Percentiles rank a stretch among this genome's conserved stretches.
phyloP scores from a whole-genome alignment of 805 yeast species.

The Yueomyces sp. region DNA sequence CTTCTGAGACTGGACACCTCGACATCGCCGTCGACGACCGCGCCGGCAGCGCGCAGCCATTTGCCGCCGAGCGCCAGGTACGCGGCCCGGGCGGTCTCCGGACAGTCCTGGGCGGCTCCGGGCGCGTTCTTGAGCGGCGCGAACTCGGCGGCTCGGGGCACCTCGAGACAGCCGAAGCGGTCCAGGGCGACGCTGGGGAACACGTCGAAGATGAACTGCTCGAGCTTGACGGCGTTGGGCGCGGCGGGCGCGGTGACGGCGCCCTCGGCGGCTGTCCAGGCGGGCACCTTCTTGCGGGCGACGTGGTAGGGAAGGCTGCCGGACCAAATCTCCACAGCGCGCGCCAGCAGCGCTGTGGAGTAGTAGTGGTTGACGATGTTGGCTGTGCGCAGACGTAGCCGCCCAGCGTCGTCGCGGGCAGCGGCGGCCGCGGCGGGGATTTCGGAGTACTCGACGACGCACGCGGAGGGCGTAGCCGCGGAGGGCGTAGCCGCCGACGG shows the following conservation, averaged over 20 bases:
- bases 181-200: slow-evolving; percentile 62
- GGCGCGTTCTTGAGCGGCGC: slow-evolving; percentile 89
- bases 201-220: slow-evolving; percentile 94
- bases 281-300: slow-evolving; percentile 80
- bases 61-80: slow-evolving; percentile 52
- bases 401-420: slow-evolving; percentile 42
- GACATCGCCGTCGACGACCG: slow-evolving; percentile 36
- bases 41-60: slow-evolving; percentile 72
- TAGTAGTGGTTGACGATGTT: slow-evolving; percentile 96
- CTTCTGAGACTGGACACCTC: slow-evolving; percentile 72
- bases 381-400: slow-evolving; percentile 77
- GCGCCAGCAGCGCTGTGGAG: slow-evolving; percentile 56
- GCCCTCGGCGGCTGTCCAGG: slow-evolving; percentile 35
- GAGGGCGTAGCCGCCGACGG: no score
- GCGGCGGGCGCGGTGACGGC: slow-evolving; percentile 39
- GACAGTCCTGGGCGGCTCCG: slow-evolving; percentile 72
- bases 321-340: slow-evolving; percentile 57
- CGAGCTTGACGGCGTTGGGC: slow-evolving; percentile 88
- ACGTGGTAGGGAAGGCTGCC: slow-evolving; percentile 79
- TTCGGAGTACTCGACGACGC: slow-evolving; percentile 92
- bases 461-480: slow-evolving; percentile 9
- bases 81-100: slow-evolving; percentile 62
- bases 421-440: slow-evolving; percentile 63
- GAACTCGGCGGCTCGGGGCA: slow-evolving; percentile 71
- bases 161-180: slow-evolving; percentile 86